These are phyloP conservation scores for Colletotrichum trifolii DNA, from an alignment of 2,329 filamentous ascomycete genomes.

Conservation along the genomic window DNA sequence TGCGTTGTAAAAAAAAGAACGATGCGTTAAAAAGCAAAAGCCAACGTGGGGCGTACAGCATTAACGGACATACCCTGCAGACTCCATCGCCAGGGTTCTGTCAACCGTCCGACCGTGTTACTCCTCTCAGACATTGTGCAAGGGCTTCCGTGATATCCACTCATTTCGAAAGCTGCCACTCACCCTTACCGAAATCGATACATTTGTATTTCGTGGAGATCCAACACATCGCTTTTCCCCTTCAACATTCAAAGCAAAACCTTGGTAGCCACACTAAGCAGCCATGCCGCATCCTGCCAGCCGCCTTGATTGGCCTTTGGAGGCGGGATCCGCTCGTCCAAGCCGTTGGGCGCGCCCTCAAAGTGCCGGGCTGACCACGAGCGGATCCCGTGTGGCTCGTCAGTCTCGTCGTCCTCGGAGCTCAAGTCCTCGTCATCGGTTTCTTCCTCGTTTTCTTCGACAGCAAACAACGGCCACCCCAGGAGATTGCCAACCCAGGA, in stretches of 20 bases:
- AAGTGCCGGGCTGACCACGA: slow-evolving; percentile 50
- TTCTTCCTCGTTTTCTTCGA: slow-evolving; percentile 69
- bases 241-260: slow-evolving; percentile 62
- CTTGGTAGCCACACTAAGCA: slow-evolving; percentile 72
- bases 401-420: slow-evolving; percentile 40
- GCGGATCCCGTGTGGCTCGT: slow-evolving; percentile 44
- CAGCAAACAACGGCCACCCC: slow-evolving; percentile 71
- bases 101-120: slow-evolving; percentile 29
- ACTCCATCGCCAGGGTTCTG: slow-evolving; percentile 16
- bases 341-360: slow-evolving; percentile 53
- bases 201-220: neutral
- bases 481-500: slow-evolving; percentile 69
- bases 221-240: neutral
- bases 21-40: neutral
- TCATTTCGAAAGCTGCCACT: neutral
- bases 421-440: slow-evolving; percentile 52
- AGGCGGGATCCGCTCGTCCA: slow-evolving; percentile 59
- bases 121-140: slow-evolving; percentile 15
- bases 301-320: slow-evolving; percentile 66
- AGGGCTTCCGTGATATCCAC: slow-evolving; percentile 31
- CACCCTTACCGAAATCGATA: no score
- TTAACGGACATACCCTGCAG: slow-evolving; percentile 30
- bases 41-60: slow-evolving; percentile 21
- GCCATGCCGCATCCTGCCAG: slow-evolving; percentile 76
- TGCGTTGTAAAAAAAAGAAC: slow-evolving; percentile 1